phyloP scores from a whole-genome alignment of 805 yeast species.

The Candida caryicola region DNA sequence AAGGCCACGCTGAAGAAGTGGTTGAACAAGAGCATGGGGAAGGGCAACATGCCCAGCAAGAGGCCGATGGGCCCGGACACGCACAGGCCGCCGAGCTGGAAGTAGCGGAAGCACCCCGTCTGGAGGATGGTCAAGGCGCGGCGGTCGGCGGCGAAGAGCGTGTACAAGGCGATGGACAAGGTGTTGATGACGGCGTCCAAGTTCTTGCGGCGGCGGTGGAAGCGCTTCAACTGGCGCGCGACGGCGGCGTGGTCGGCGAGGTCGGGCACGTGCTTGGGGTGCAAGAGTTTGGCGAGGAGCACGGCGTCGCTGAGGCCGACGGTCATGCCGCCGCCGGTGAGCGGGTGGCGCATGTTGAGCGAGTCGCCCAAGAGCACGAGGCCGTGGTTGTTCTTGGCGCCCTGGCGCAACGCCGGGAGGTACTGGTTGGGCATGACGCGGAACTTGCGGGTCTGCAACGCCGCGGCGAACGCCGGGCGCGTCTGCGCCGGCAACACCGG shows the following conservation, averaged over 20 bases:
- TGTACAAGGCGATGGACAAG: constrained; percentile 83
- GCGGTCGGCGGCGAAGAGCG: constrained; percentile 85
- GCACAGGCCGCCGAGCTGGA: constrained; percentile 79
- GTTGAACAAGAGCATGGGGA: constrained; percentile 69
- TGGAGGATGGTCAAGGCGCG: constrained; percentile 67
- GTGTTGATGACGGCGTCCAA: constrained; percentile 86
- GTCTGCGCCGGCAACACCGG: constrained; percentile 65
- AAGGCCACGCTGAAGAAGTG: constrained; percentile 92
- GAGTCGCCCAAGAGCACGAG: constrained; percentile 87
- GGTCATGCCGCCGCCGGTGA: constrained; percentile 99
- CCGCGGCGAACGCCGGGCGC: constrained; percentile 65
- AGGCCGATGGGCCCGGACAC: constrained; percentile 77
- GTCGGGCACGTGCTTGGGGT: constrained; percentile 50
- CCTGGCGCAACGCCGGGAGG: constrained; percentile 72
- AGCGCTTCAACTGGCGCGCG: constrained; percentile 54
- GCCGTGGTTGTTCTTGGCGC: constrained; percentile 55
- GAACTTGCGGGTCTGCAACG: constrained; percentile 55
- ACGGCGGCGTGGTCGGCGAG: constrained; percentile 59
- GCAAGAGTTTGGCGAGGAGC: constrained; percentile 59
- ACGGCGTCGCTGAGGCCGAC: constrained; percentile 89
- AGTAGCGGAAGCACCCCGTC: constrained; percentile 84
- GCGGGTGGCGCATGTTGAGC: constrained; percentile 94
- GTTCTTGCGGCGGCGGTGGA: constrained; percentile 75
- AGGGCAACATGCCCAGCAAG: constrained; percentile 76
- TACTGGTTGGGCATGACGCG: constrained; percentile 93